Evolutionary conservation across 2,329 filamentous ascomycete genomes (phyloP), one percentile per base, ranked within the genome.

Genomic region (Neopestalotiopsis rosae): DNA sequence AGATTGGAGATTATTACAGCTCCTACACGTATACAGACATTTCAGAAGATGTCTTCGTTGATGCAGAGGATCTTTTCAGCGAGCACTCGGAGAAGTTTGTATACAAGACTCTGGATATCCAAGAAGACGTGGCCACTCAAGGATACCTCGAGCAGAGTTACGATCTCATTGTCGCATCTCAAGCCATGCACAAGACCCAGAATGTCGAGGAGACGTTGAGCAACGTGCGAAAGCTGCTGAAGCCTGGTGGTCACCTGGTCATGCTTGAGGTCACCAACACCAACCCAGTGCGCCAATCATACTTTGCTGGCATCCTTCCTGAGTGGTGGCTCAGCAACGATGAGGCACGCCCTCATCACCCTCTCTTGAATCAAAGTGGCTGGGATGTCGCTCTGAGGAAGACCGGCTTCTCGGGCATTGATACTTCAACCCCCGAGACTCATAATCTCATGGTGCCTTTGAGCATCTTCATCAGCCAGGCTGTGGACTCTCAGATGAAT

Each of bases 361-460:
- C 5, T 58, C 14, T 30, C 28, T 5, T n/a, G 20, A 17, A 58
- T 30, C 20, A 12, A 24, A 12, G 24, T 28, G 56, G 24, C 14
- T 58, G 56, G 56, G 28, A 58, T 17, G 13, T 20, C 1, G n/a
- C 24, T 12, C 5, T 58, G 5, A 17, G n/a, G 30, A 34, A 57
- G 52, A 32, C 56, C 12, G 56, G 56, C 56, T 58, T 58, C 56
- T 24, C 20, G 5, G 56, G 56, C 17, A 13, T 14, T 3, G 59
- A 62, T 13, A 62, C 59, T 10, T n/a, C 28, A 7, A 62, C 59
- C 10, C 59, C 61, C 69, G 68, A 62, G 12, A 12, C 32, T 6
- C 17, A 62, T 6, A 12, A 14, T 12, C 30, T 62, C 14, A 20
- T 62, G 28, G 13, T 12, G n/a, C 59, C 59, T 20, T 40, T 28